phyloP scores from a whole-genome alignment of 345 rosid species.

The Bruguiera sexangula region DNA sequence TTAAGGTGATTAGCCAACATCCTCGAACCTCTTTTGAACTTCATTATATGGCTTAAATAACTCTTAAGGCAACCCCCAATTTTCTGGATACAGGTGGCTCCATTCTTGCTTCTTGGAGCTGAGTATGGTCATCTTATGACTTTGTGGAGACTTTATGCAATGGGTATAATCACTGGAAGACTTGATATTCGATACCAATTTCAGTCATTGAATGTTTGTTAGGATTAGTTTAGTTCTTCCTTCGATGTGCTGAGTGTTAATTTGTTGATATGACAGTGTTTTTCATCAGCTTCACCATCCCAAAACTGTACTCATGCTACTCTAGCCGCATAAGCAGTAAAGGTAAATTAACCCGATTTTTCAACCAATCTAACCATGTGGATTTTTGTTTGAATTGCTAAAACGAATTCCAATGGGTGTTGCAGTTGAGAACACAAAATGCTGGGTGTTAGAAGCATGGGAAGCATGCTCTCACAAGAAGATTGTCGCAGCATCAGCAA shows the following conservation, averaged over 20 bases:
- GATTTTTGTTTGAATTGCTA: neutral
- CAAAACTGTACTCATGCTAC: constrained; percentile 64
- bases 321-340: constrained; percentile 51
- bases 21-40: neutral
- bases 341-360: constrained; percentile 33
- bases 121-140: constrained; percentile 82
- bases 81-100: constrained; percentile 58
- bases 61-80: constrained; percentile 3
- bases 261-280: constrained; percentile 52
- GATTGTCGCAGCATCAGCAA: constrained; percentile 68
- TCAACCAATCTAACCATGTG: neutral
- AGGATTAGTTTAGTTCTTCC: neutral
- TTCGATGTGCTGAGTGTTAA: neutral
- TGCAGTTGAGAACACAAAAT: constrained; percentile 50
- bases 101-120: constrained; percentile 80
- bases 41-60: constrained; percentile 9
- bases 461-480: constrained; percentile 82
- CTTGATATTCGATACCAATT: neutral
- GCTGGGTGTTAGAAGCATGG: constrained; percentile 58
- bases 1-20: constrained; percentile 48
- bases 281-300: constrained; percentile 68
- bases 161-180: constrained; percentile 43
- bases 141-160: constrained; percentile 64
- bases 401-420: constrained; percentile 1
- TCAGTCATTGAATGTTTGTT: neutral